Conservation (phyloP, 306 rosid species). For the Morella rubra region DNA sequence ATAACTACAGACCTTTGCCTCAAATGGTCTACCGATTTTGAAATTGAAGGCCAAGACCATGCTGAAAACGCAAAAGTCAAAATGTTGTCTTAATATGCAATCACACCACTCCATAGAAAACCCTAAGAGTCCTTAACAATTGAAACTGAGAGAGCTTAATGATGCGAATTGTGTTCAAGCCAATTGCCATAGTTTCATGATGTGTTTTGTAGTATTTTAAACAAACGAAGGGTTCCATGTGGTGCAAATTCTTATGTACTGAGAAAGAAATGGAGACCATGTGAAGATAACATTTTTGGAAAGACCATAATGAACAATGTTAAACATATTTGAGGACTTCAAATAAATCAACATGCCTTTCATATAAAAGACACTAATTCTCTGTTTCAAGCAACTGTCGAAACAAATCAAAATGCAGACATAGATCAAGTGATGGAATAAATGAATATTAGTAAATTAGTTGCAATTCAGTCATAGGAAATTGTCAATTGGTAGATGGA, state of each 20-base stretch:
- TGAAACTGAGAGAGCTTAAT: background rate
- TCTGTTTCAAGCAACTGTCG: background rate
- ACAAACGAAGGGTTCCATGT: background rate
- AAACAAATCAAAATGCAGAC: background rate
- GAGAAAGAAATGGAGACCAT: background rate
- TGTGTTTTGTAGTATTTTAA: too few relatives aligned
- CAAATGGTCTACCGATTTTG: too few relatives aligned
- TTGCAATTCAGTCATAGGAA: background rate
- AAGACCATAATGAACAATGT: background rate
- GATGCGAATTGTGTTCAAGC: background rate
- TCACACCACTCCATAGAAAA: background rate
- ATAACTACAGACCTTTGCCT: too few relatives aligned
- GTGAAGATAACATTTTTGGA: background rate
- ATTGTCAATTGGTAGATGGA: background rate
- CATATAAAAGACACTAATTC: background rate
- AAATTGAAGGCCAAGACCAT: too few relatives aligned
- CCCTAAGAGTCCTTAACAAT: background rate
- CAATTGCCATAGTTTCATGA: too few relatives aligned
- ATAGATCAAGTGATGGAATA: background rate
- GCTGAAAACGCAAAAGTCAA: too few relatives aligned
- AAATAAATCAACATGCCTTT: background rate
- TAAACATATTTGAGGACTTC: background rate
- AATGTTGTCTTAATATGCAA: too few relatives aligned
- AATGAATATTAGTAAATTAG: background rate
- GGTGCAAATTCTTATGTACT: background rate